These are phyloP conservation scores for Penicillium flavigenum DNA, from an alignment of 495 filamentous ascomycete species.

Conservation along the genomic window DNA sequence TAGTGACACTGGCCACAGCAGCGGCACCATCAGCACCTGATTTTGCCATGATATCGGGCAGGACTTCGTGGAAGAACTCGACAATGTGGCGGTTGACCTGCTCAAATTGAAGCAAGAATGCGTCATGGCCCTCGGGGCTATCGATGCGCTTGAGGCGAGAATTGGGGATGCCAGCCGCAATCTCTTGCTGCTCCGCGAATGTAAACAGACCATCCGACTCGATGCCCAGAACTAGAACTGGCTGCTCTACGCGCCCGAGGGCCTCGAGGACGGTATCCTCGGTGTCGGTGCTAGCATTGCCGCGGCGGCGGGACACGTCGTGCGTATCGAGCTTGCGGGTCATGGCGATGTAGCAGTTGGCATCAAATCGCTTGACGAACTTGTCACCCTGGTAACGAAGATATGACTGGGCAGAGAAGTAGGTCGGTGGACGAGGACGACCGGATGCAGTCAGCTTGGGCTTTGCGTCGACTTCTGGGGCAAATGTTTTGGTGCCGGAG, in stretches of 20 bases:
- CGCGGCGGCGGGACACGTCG: slow-evolving; percentile 77
- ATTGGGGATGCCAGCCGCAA: slow-evolving; percentile 79
- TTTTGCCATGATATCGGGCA: slow-evolving; percentile 82
- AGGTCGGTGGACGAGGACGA: slow-evolving; percentile 65
- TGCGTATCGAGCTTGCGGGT: slow-evolving; percentile 99
- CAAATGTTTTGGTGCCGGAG: slow-evolving; percentile 60
- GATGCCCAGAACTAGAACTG: slow-evolving; percentile 85
- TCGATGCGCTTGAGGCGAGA: slow-evolving; percentile 81
- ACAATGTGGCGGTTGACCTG: slow-evolving; percentile 90
- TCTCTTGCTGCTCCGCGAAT: slow-evolving; percentile 89
- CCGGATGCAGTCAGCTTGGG: slow-evolving; percentile 23
- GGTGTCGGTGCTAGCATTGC: slow-evolving; percentile 35
- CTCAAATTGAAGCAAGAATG: slow-evolving; percentile 93
- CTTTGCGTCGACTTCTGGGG: slow-evolving; percentile 22
- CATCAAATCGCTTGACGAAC: slow-evolving; percentile 95
- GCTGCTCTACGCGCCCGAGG: slow-evolving; percentile 80
- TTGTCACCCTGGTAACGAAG: slow-evolving; percentile 97
- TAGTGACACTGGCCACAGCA: slow-evolving; percentile 38
- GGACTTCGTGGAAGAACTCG: slow-evolving; percentile 74
- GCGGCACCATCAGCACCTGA: slow-evolving; percentile 45
- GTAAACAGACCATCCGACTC: slow-evolving; percentile 95
- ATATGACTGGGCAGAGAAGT: slow-evolving; percentile 97
- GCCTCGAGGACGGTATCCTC: slow-evolving; percentile 64
- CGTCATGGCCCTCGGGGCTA: slow-evolving; percentile 92
- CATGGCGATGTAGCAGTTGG: slow-evolving; percentile 98